Evolutionary conservation across 2,329 filamentous ascomycete species (phyloP).

Genomic region (Dactylellina haptotyla): DNA sequence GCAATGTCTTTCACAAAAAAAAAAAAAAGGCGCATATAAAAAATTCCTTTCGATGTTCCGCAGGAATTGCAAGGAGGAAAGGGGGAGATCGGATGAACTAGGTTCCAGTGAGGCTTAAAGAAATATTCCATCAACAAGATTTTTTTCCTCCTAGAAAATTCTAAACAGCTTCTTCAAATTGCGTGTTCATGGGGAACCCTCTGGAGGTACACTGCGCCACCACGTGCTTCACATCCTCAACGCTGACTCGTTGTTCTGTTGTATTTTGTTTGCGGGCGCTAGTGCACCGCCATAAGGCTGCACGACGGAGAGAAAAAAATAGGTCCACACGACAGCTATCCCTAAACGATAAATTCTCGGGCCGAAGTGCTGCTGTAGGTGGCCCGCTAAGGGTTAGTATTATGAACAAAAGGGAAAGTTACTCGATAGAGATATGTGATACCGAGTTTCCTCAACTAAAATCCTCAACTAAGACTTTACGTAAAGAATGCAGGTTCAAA

Average conservation of each 20-base stretch:
- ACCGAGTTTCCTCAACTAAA: constrained; percentile 50
- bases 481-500: constrained; percentile 22
- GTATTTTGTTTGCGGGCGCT: constrained; percentile 28
- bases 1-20: not conserved
- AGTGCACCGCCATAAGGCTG: constrained; percentile 34
- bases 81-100: not conserved
- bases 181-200: not conserved
- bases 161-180: not conserved
- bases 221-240: constrained; percentile 49
- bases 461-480: constrained; percentile 46
- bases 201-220: constrained; percentile 40
- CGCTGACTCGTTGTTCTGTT: constrained; percentile 54
- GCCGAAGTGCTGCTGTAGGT: constrained; percentile 7
- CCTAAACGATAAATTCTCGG: constrained; percentile 5
- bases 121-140: not conserved
- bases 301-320: not conserved
- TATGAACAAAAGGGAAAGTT: not conserved
- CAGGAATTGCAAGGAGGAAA: not conserved
- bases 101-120: constrained; percentile 1
- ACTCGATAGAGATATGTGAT: too few relatives aligned
- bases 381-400: not conserved
- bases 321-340: constrained; percentile 33
- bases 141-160: not conserved
- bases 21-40: too few relatives aligned
- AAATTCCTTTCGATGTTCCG: too few relatives aligned